These are phyloP conservation scores for Neurospora pannonica DNA, from an alignment of 495 filamentous ascomycete species.

Conservation along the genomic window DNA sequence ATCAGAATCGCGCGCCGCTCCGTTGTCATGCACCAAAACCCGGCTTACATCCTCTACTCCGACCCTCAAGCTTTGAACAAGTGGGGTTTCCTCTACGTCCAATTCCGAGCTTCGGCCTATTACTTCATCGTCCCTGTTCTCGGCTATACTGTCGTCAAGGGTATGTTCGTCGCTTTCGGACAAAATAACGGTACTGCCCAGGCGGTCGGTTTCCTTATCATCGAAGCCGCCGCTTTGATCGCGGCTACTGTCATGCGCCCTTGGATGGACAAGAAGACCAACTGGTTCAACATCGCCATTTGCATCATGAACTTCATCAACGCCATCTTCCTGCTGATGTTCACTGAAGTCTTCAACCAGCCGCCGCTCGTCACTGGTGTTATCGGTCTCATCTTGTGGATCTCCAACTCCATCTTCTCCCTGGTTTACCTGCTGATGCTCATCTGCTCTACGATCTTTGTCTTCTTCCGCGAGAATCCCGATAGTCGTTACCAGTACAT, in stretches of 20 bases:
- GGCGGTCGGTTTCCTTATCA: slow-evolving; percentile 73
- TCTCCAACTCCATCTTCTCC: slow-evolving; percentile 81
- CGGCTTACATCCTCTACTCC: slow-evolving; percentile 94
- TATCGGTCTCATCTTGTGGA: slow-evolving; percentile 92
- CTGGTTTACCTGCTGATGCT: slow-evolving; percentile 81
- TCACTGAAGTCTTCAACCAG: slow-evolving; percentile 77
- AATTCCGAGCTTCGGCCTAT: slow-evolving; percentile 93
- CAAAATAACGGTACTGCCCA: slow-evolving; percentile 66
- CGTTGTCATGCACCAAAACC: slow-evolving; percentile 89
- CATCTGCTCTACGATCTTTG: slow-evolving; percentile 71
- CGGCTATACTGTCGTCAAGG: slow-evolving; percentile 71
- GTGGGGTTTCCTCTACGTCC: slow-evolving; percentile 97
- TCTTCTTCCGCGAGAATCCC: slow-evolving; percentile 88
- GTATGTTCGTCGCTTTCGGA: slow-evolving; percentile 80
- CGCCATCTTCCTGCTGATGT: slow-evolving; percentile 74
- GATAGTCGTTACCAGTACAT: slow-evolving; percentile 94
- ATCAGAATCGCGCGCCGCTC: slow-evolving; percentile 82
- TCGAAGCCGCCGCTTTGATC: slow-evolving; percentile 77
- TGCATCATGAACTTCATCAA: slow-evolving; percentile 85
- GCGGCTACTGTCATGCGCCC: slow-evolving; percentile 72
- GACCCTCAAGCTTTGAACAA: slow-evolving; percentile 91
- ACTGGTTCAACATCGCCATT: slow-evolving; percentile 94
- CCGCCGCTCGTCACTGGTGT: slow-evolving; percentile 86
- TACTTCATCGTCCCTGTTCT: slow-evolving; percentile 89
- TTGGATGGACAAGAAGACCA: slow-evolving; percentile 99